Evolutionary conservation across 345 rosid genomes (phyloP).

Genomic region (Bruguiera parviflora): DNA sequence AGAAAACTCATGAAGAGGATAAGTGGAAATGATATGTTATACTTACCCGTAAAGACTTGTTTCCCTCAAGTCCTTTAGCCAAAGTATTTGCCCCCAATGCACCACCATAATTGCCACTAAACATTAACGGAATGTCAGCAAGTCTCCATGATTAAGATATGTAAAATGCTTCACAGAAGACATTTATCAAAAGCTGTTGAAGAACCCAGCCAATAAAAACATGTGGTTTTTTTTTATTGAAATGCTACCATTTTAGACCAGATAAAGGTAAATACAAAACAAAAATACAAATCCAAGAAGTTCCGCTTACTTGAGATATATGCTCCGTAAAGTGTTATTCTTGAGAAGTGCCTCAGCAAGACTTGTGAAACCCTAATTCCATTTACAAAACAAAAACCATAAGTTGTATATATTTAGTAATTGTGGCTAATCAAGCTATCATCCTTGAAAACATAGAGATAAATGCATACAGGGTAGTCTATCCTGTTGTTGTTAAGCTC

Average conservation of each 20-base stretch:
- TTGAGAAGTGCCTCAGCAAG: conserved; percentile 78
- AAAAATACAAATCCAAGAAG: conserved; percentile 4
- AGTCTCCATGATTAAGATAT: conserved; percentile 16
- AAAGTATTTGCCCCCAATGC: conserved; percentile 93
- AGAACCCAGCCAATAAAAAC: conserved; percentile 10
- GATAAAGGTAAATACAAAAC: conserved; percentile 4
- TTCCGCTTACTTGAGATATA: conserved; percentile 80
- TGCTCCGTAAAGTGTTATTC: conserved; percentile 58
- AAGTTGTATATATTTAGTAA: conserved; percentile 27
- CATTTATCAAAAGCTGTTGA: conserved; percentile 13
- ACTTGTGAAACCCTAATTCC: conserved; percentile 94
- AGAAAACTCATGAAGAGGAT: neutral
- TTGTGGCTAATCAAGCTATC: conserved; percentile 13
- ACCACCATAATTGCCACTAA: conserved; percentile 96
- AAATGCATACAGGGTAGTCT: conserved; percentile 82
- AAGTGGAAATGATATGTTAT: conserved; percentile 6
- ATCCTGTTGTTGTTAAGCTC: conserved; percentile 94
- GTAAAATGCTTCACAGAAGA: conserved; percentile 11
- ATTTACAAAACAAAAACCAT: conserved; percentile 30
- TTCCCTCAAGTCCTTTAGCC: conserved; percentile 86
- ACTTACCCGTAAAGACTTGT: conserved; percentile 75
- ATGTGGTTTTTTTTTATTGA: neutral
- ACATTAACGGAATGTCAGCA: conserved; percentile 31
- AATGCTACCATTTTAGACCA: neutral
- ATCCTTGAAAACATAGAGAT: conserved; percentile 10